phyloP scores from a whole-genome alignment of 192 early-diverging fungal species.

The Gonapodya prolifera region DNA sequence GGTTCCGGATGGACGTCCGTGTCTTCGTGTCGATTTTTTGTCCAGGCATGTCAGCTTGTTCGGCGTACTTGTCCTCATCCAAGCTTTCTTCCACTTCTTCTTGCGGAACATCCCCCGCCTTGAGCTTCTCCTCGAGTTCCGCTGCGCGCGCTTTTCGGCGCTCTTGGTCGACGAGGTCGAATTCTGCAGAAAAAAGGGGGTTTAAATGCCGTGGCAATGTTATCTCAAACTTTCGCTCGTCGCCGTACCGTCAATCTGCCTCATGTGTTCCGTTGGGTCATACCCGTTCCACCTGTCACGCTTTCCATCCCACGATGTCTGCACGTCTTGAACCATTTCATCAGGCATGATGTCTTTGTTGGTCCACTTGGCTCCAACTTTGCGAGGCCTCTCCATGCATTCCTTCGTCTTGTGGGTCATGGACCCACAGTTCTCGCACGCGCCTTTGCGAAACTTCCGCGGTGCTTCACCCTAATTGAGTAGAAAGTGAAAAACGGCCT shows the following conservation, averaged over 20 bases:
- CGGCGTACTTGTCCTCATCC: conserved; percentile 86
- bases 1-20: conserved; percentile 85
- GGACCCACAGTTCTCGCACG: conserved; percentile 98
- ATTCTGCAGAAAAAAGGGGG: conserved; percentile 41
- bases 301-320: conserved; percentile 86
- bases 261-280: conserved; percentile 71
- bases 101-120: conserved; percentile 17
- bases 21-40: conserved; percentile 80
- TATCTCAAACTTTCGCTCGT: neutral
- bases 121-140: conserved; percentile 52
- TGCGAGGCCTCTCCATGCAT: conserved; percentile 85
- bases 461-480: conserved; percentile 63
- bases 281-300: conserved; percentile 98
- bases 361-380: conserved; percentile 79
- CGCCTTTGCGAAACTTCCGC: conserved; percentile 86
- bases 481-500: too few species aligned
- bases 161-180: conserved; percentile 82
- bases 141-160: conserved; percentile 63
- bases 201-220: too few species aligned
- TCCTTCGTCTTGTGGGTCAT: conserved; percentile 84
- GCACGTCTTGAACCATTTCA: conserved; percentile 63
- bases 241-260: conserved; percentile 40
- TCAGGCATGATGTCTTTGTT: conserved; percentile 70
- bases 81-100: conserved; percentile 30
- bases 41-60: conserved; percentile 69